phyloP scores from a whole-genome alignment of 78 protist species.

The Isochrysis galbana region DNA sequence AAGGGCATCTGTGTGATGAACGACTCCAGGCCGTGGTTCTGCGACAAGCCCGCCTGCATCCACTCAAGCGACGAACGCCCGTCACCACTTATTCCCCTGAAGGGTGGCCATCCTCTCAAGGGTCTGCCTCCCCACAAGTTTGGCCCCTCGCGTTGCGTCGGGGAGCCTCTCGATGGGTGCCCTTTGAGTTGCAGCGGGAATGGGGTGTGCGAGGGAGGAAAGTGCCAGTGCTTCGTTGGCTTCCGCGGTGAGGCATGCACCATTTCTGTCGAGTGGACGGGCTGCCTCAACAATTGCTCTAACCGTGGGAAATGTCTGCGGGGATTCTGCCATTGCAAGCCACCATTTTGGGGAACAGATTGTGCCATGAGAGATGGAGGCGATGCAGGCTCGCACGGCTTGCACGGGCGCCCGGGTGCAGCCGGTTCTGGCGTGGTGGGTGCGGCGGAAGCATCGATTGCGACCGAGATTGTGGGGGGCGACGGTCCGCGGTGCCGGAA shows the following conservation, averaged over 20 bases:
- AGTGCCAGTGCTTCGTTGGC: background rate
- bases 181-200: background rate
- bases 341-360: background rate
- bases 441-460: background rate
- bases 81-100: background rate
- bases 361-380: background rate
- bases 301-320: background rate
- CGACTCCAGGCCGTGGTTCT: background rate
- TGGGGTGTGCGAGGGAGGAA: background rate
- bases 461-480: background rate
- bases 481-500: background rate
- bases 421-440: background rate
- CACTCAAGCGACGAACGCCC: background rate
- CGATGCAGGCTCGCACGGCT: background rate
- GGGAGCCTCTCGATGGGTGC: background rate
- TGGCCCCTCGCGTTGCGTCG: too few species aligned
- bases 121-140: too few species aligned
- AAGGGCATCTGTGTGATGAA: background rate
- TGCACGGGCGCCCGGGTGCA: background rate
- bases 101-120: background rate
- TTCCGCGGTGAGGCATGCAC: background rate
- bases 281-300: background rate
- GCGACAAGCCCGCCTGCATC: slow-evolving; percentile 4
- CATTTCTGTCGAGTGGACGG: background rate
- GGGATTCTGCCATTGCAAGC: background rate